A percentile compares a stretch with the other conserved stretches of the same genome.
phyloP scores from a whole-genome alignment of 108 stramenopile genomes.

The Skeletonema menzelii region DNA sequence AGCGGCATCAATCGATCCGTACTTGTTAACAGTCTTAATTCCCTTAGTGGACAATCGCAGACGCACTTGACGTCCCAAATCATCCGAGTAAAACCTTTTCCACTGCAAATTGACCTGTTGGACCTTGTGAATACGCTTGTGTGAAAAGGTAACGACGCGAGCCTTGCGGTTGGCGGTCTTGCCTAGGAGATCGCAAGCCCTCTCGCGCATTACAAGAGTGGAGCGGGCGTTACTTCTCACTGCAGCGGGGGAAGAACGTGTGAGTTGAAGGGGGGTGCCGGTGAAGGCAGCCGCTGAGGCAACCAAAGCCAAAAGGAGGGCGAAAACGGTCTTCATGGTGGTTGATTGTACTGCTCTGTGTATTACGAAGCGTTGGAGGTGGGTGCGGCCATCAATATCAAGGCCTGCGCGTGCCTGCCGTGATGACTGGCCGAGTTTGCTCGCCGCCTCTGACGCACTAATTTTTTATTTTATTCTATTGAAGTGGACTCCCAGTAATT shows the following conservation, averaged over 20 bases:
- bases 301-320: constrained; percentile 55
- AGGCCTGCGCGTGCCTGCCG: background rate
- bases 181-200: constrained; percentile 88
- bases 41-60: constrained; percentile 93
- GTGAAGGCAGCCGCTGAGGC: constrained; percentile 62
- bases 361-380: background rate
- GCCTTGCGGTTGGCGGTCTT: constrained; percentile 94
- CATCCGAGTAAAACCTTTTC: constrained; percentile 87
- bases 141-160: constrained; percentile 92
- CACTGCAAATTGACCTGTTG: constrained; percentile 93
- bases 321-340: constrained; percentile 58
- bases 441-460: background rate
- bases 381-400: no score
- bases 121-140: constrained; percentile 92
- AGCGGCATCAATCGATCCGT: constrained; percentile 90
- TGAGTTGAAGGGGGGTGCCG: constrained; percentile 51
- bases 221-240: constrained; percentile 11
- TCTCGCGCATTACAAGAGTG: constrained; percentile 81
- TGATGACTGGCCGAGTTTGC: background rate
- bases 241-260: constrained; percentile 9
- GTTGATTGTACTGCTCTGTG: background rate
- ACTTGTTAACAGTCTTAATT: constrained; percentile 95
- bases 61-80: constrained; percentile 76
- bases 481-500: background rate
- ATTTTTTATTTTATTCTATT: background rate